Percentiles rank a stretch among this genome's conserved stretches.
Conservation (phyloP, 2,329 filamentous ascomycete genomes). For the Botrytis medusae region DNA sequence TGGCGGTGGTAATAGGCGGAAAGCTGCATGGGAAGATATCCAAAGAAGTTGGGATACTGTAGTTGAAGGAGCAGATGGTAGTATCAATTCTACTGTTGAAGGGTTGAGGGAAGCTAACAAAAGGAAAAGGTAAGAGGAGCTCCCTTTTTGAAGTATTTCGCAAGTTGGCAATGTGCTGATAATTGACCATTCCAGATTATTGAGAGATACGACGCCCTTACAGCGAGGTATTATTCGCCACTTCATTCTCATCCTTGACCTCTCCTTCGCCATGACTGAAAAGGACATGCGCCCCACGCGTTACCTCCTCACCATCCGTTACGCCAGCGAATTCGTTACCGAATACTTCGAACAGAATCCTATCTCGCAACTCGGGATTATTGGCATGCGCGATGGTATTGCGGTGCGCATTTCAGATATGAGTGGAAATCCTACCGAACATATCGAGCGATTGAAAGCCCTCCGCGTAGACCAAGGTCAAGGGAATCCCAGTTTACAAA, state of each 20-base stretch:
- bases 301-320: constrained; percentile 78
- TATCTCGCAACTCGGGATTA: constrained; percentile 88
- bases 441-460: constrained; percentile 72
- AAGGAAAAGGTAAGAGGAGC: constrained; percentile 59
- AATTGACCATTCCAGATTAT: constrained; percentile 54
- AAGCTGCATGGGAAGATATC: constrained; percentile 65
- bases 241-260: constrained; percentile 83
- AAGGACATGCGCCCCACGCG: constrained; percentile 91
- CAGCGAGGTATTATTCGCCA: constrained; percentile 98
- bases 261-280: constrained; percentile 90
- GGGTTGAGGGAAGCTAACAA: constrained; percentile 79
- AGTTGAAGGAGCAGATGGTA: constrained; percentile 76
- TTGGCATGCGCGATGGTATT: constrained; percentile 91
- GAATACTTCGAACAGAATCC: constrained; percentile 99
- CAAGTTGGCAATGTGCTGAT: constrained; percentile 7
- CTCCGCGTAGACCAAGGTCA: constrained; percentile 67
- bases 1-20: constrained; percentile 42
- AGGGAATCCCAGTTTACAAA: constrained; percentile 81
- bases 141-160: background rate
- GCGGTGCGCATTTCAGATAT: constrained; percentile 84
- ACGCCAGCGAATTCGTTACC: constrained; percentile 81
- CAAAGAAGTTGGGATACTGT: constrained; percentile 71
- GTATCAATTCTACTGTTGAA: constrained; percentile 69
- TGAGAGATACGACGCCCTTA: constrained; percentile 91
- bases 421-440: constrained; percentile 86